phyloP scores from a whole-genome alignment of 768 basidiomycete genomes.

The Leccinum fibrillosum region DNA sequence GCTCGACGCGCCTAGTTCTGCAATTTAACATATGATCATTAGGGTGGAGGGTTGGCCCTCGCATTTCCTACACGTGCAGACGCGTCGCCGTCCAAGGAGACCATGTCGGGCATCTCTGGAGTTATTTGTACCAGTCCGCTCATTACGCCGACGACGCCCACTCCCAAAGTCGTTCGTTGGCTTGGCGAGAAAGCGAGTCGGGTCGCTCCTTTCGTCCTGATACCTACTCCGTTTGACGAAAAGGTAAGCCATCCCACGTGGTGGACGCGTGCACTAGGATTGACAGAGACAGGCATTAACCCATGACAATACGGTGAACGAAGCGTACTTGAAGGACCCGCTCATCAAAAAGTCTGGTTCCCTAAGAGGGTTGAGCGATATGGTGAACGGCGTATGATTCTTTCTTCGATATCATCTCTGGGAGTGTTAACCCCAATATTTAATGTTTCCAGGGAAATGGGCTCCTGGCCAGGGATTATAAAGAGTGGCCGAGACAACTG shows the following conservation, averaged over 20 bases:
- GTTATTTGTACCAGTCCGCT: conserved; percentile 69
- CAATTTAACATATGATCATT: conserved; percentile 4
- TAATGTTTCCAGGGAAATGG: conserved; percentile 52
- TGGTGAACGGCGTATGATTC: conserved; percentile 52
- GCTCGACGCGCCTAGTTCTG: neutral
- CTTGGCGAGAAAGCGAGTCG: conserved; percentile 47
- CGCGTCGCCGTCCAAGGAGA: conserved; percentile 34
- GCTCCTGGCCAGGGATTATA: conserved; percentile 43
- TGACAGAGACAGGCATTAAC: conserved; percentile 46
- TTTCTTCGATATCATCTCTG: neutral
- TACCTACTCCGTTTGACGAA: conserved; percentile 51
- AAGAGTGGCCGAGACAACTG: conserved; percentile 58
- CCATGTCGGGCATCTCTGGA: conserved; percentile 48
- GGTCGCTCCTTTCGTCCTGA: conserved; percentile 47
- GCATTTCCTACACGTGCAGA: conserved; percentile 51
- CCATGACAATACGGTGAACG: conserved; percentile 49
- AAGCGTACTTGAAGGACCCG: conserved; percentile 60
- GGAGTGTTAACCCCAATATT: neutral
- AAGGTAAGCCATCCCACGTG: conserved; percentile 37
- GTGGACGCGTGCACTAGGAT: neutral
- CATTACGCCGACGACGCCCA: conserved; percentile 59
- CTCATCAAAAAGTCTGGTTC: conserved; percentile 54
- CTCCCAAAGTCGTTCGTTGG: conserved; percentile 48
- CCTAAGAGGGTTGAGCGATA: conserved; percentile 55
- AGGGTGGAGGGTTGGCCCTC: conserved; percentile 73